Evolutionary conservation across 2,329 filamentous ascomycete genomes (phyloP).

Genomic region (Emergomyces orientalis): DNA sequence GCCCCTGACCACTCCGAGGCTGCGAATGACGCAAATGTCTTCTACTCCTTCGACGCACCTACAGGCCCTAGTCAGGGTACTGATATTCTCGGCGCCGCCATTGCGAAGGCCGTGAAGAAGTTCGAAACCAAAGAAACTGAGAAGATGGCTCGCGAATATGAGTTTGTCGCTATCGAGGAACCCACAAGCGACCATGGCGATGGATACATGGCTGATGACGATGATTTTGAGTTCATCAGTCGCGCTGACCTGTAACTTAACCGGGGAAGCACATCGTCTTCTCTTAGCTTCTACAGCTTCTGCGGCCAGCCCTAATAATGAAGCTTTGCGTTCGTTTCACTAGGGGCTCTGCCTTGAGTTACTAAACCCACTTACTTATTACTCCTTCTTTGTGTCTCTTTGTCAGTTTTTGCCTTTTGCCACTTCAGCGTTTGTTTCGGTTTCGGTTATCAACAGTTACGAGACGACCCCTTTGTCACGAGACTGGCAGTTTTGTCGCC

Average conservation of each 20-base stretch:
- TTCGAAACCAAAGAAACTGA: conserved; percentile 53
- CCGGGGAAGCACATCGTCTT: too few relatives aligned
- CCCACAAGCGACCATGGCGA: conserved; percentile 31
- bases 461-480: not conserved
- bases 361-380: not conserved
- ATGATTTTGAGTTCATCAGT: conserved; percentile 37
- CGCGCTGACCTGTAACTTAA: conserved; percentile 21
- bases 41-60: conserved; percentile 47
- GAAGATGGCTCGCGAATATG: conserved; percentile 54
- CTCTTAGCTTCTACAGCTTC: too few relatives aligned
- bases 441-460: not conserved
- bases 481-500: not conserved
- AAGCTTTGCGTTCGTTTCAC: not conserved
- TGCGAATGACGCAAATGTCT: conserved; percentile 40
- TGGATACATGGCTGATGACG: conserved; percentile 24
- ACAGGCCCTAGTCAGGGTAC: conserved; percentile 45
- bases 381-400: not conserved
- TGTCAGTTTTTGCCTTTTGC: not conserved
- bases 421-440: not conserved
- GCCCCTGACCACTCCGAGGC: conserved; percentile 35
- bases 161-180: conserved; percentile 39
- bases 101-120: conserved; percentile 49
- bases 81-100: conserved; percentile 48
- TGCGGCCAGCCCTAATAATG: not conserved
- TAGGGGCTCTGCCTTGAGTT: not conserved